phyloP scores from a whole-genome alignment of 2,329 filamentous ascomycete species.

The Fusarium nisikadoi region DNA sequence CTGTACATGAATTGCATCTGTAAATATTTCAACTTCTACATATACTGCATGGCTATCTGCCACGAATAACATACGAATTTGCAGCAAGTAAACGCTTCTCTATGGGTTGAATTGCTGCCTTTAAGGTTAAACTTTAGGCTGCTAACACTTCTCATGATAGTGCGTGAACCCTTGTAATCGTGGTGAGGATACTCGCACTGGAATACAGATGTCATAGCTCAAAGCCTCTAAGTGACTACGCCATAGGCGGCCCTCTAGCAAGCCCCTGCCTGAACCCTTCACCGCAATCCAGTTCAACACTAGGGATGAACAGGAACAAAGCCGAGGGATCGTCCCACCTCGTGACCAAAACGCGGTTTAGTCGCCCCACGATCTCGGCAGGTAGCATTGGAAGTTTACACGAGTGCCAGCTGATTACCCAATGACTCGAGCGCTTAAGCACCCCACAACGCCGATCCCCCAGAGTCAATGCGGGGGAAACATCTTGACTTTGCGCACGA shows the following conservation, averaged over 20 bases:
- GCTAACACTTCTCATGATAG: accelerated
- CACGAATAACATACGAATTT: not conserved
- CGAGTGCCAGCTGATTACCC: not conserved
- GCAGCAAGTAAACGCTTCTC: accelerated
- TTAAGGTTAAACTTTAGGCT: too few species aligned
- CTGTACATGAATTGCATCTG: constrained; percentile 10
- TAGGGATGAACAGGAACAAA: not conserved
- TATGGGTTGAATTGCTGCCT: too few species aligned
- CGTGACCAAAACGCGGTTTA: not conserved
- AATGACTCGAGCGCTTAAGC: constrained; percentile 27
- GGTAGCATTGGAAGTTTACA: not conserved
- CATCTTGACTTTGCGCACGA: constrained; percentile 10
- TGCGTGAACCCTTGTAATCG: accelerated
- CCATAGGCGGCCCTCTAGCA: accelerated
- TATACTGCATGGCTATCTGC: not conserved
- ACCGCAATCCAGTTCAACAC: not conserved
- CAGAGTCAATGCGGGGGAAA: constrained; percentile 12
- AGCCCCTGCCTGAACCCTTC: not conserved
- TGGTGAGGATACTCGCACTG: accelerated
- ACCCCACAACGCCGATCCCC: constrained; percentile 27
- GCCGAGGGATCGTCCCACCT: not conserved
- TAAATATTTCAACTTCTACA: constrained; percentile 6
- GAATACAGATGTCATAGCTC: not conserved
- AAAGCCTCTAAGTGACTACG: not conserved
- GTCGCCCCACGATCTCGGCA: not conserved